Conservation (phyloP, 129 eudicot species). For the Pulicaria dysenterica region DNA sequence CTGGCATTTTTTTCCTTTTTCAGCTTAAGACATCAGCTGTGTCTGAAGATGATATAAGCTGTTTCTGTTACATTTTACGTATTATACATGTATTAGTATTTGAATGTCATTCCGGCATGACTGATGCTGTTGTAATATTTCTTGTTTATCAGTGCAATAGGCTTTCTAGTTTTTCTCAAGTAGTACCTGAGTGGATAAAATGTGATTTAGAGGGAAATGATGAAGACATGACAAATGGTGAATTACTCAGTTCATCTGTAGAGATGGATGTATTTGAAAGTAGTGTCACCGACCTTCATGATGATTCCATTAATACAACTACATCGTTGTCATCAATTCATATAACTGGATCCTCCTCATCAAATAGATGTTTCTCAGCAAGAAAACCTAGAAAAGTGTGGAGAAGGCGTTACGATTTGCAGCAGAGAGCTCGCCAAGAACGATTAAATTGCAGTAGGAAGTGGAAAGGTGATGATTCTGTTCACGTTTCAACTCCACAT, state of each 20-base stretch:
- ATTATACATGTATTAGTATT: constrained; percentile 3
- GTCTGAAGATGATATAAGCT: neutral
- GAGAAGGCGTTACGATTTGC: constrained; percentile 64
- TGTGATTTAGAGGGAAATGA: constrained; percentile 85
- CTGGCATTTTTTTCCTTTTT: neutral
- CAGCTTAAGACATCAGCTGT: constrained; percentile 1
- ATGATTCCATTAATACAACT: constrained; percentile 25
- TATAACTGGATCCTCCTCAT: constrained; percentile 48
- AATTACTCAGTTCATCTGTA: constrained; percentile 47
- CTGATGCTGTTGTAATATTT: constrained; percentile 18
- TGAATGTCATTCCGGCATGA: constrained; percentile 12
- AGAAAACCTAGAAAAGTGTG: constrained; percentile 55
- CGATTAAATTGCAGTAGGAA: constrained; percentile 66
- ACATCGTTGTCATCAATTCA: constrained; percentile 28
- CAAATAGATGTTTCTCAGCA: constrained; percentile 47
- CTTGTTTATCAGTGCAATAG: constrained; percentile 55
- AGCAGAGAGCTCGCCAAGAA: constrained; percentile 87
- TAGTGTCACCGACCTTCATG: constrained; percentile 43
- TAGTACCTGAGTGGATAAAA: constrained; percentile 71
- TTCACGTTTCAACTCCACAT: constrained; percentile 27
- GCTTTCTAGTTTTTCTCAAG: constrained; percentile 53
- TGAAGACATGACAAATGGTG: constrained; percentile 51
- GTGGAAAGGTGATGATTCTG: constrained; percentile 54
- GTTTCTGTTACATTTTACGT: neutral
- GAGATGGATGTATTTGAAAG: constrained; percentile 96